Conservation (phyloP, 805 yeast species). For the Saturnispora saitoi region DNA sequence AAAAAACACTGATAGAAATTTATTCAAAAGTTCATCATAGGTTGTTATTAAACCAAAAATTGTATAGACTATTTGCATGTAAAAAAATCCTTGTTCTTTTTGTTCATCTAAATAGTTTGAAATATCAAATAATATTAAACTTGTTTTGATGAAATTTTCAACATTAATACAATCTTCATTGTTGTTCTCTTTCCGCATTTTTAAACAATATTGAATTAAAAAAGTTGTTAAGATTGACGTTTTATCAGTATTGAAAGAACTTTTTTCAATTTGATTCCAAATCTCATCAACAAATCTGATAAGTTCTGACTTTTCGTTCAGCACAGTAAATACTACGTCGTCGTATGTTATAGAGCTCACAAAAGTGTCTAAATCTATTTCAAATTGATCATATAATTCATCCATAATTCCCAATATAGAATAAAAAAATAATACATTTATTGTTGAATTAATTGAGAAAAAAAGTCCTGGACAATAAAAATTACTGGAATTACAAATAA, state of each 20-base stretch:
- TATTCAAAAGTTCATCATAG: background rate
- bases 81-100: background rate
- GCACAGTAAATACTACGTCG: background rate
- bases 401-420: background rate
- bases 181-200: background rate
- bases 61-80: background rate
- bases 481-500: too few species aligned
- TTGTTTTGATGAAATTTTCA: background rate
- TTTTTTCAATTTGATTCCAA: background rate
- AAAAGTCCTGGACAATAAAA: too few species aligned
- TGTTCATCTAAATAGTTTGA: background rate
- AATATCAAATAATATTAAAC: background rate
- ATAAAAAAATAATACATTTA: background rate
- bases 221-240: constrained; percentile 4
- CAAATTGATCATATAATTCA: constrained; percentile 1
- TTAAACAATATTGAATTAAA: background rate
- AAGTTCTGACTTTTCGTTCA: background rate
- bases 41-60: background rate
- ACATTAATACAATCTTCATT: background rate
- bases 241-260: background rate
- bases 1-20: constrained; percentile 17
- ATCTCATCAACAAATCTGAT: background rate
- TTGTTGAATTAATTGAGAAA: background rate
- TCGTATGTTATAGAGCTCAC: background rate
- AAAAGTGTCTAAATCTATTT: background rate